Percentiles rank a stretch among this genome's conserved stretches.
Conservation (phyloP, 1,284 basidiomycete genomes). For the Marasmius oreades region DNA sequence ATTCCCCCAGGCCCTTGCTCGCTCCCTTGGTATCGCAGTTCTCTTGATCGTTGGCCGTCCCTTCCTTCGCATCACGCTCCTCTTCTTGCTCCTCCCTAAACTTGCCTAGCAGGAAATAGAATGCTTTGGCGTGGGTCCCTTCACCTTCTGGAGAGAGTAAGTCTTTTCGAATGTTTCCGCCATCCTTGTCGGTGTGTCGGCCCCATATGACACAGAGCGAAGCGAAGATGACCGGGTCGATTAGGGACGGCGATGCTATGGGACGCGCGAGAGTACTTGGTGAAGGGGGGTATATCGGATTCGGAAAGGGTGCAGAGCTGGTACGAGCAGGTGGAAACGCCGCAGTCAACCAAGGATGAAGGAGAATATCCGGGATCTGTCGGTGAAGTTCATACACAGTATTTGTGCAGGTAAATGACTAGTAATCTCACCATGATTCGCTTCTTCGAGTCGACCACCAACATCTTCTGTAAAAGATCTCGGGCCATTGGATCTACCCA, state of each 20-base stretch:
- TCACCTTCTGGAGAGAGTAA: slow-evolving; percentile 60
- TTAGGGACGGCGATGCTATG: slow-evolving; percentile 64
- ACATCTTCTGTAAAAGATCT: slow-evolving; percentile 79
- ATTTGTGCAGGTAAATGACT: slow-evolving; percentile 2
- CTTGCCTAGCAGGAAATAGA: slow-evolving; percentile 83
- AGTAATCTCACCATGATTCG: slow-evolving; percentile 76
- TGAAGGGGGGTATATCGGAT: slow-evolving; percentile 51
- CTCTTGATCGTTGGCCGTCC: neutral
- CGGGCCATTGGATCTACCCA: slow-evolving; percentile 73
- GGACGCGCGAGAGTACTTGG: slow-evolving; percentile 60
- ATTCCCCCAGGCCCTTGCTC: slow-evolving; percentile 13
- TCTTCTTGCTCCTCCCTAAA: slow-evolving; percentile 76
- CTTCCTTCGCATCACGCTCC: slow-evolving; percentile 44
- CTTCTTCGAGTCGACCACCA: slow-evolving; percentile 84
- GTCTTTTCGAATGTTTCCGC: slow-evolving; percentile 57
- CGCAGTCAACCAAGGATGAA: slow-evolving; percentile 78
- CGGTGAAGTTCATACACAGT: slow-evolving; percentile 9
- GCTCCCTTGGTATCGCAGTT: neutral
- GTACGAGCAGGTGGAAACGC: slow-evolving; percentile 20
- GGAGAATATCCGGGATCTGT: slow-evolving; percentile 85
- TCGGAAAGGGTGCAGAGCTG: slow-evolving; percentile 40
- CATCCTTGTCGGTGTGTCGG: slow-evolving; percentile 52
- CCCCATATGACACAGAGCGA: slow-evolving; percentile 91
- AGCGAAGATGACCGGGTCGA: slow-evolving; percentile 84
- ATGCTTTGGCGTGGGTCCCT: slow-evolving; percentile 86